These are phyloP conservation scores for Fusarium napiforme DNA, from an alignment of 2,329 filamentous ascomycete genomes.

Conservation along the genomic window DNA sequence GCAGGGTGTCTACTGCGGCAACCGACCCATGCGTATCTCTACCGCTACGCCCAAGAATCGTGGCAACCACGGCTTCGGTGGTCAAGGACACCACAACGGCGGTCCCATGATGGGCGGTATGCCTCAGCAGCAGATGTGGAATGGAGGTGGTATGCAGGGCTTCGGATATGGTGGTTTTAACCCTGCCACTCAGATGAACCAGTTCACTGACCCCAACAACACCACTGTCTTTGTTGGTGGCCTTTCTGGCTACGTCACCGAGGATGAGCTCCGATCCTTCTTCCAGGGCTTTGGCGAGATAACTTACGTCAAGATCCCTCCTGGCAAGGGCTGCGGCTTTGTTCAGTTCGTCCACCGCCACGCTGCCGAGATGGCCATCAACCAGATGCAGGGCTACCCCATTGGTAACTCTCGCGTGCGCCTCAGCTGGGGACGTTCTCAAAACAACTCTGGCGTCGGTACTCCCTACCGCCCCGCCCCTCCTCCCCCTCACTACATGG, in stretches of 20 bases:
- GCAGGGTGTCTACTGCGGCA: constrained; percentile 99
- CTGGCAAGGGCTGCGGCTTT: constrained; percentile 98
- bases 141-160: constrained; percentile 40
- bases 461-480: constrained; percentile 97
- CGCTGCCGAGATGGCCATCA: constrained; percentile 99
- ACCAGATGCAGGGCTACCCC: constrained; percentile 99
- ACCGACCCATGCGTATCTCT: constrained; percentile 97
- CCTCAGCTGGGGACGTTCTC: constrained; percentile 95
- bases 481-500: constrained; percentile 66
- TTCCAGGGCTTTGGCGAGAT: constrained; percentile 99
- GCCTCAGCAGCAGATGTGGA: constrained; percentile 58
- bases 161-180: constrained; percentile 59
- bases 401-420: constrained; percentile 99
- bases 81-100: constrained; percentile 56
- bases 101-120: constrained; percentile 60
- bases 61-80: constrained; percentile 54
- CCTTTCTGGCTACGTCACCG: constrained; percentile 96
- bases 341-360: constrained; percentile 99
- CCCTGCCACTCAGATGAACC: constrained; percentile 81
- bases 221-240: constrained; percentile 98
- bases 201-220: constrained; percentile 99
- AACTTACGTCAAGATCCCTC: constrained; percentile 99
- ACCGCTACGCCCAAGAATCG: constrained; percentile 97
- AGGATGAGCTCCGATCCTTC: constrained; percentile 99
- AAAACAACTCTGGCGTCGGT: constrained; percentile 99